A percentile compares a stretch with the other conserved stretches of the same genome.
These are phyloP conservation scores for Citeromyces hawaiiensis DNA, from an alignment of 1,139 yeast genomes.

Conservation along the genomic window DNA sequence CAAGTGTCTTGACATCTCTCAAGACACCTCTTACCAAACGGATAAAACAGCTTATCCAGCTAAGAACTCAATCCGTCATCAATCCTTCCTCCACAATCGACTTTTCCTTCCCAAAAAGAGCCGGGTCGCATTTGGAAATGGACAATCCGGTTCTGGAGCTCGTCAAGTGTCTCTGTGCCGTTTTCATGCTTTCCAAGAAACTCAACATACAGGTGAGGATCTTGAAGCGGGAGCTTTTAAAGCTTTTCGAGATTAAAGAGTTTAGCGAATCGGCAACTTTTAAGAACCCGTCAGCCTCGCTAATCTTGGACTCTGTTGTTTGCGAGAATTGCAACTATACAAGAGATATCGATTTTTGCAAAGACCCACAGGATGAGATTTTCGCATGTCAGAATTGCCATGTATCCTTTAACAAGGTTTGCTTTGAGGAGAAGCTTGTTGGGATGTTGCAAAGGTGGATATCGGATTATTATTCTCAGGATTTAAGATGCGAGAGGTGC, in stretches of 20 bases:
- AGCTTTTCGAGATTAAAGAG: slow-evolving; percentile 68
- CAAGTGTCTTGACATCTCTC: slow-evolving; percentile 35
- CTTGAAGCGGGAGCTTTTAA: slow-evolving; percentile 61
- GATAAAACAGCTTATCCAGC: slow-evolving; percentile 46
- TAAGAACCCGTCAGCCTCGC: slow-evolving; percentile 59
- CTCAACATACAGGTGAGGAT: slow-evolving; percentile 63
- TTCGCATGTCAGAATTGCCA: slow-evolving; percentile 68
- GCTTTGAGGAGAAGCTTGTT: slow-evolving; percentile 69
- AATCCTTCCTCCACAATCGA: slow-evolving; percentile 53
- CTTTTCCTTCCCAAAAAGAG: slow-evolving; percentile 57
- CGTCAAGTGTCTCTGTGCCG: slow-evolving; percentile 64
- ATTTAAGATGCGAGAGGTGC: slow-evolving; percentile 71
- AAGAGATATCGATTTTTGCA: slow-evolving; percentile 74
- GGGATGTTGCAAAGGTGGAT: slow-evolving; percentile 43
- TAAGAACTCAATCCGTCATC: slow-evolving; percentile 62
- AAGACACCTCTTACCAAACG: slow-evolving; percentile 56
- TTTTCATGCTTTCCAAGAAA: slow-evolving; percentile 51
- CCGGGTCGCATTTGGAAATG: slow-evolving; percentile 53
- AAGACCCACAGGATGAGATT: slow-evolving; percentile 33
- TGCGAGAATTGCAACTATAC: slow-evolving; percentile 73
- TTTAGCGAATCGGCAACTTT: slow-evolving; percentile 73
- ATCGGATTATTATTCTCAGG: slow-evolving; percentile 64
- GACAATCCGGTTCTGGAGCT: slow-evolving; percentile 70
- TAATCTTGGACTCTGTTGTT: slow-evolving; percentile 52
- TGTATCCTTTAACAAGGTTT: slow-evolving; percentile 47